Base-by-base conservation (phyloP, 768 basidiomycete genomes). In the Boletellus sp. region DNA sequence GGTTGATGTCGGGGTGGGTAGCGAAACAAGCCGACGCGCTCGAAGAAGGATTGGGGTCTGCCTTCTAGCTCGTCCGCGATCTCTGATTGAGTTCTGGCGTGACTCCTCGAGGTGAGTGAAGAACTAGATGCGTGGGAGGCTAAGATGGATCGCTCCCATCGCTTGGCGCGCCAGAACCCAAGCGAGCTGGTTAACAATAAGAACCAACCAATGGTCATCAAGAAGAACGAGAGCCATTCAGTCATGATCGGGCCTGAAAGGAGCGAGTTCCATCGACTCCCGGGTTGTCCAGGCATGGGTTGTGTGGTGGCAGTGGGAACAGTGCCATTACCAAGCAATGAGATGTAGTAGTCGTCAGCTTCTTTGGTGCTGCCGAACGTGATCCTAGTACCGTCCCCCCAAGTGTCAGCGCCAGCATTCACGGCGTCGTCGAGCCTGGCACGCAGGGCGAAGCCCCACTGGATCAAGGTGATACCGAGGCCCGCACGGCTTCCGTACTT, bases 391-490 rank as follows among this genome's bases (percentile, higher is more conserved):
- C 50, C 48, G 6, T 61, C 63, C 46, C 50, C 61, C 67, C 67
- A 70, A 56, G 55, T 64, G 68, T 36, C 56, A 59, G 51, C 42
- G 6, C 64, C 67, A 20, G 58, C 54, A 32, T 55, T 63, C 52
- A 74, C 74, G 39, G 57, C 57, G 9, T 76, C 57, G 54, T 84
- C 78, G 45, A 78, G 63, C 33, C 71, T 67, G 11, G 75, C 74
- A 44, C 93, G 81, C 51, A 90, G 70, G 12, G 85, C 86, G 60
- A 95, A 86, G 24, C 95, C 94, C 66, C 94, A 94, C 67, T 97
- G 95, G 50, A 98, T 95, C 47, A 98, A 78, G 12, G 94, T 97
- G 51, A 97, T 78, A n/a, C 95, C 95, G 39, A 98, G 78, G 24
- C 95, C 95, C 1, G 94, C 94, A 47, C 93, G 85, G 34, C 92